Evolutionary conservation across 345 rosid species (phyloP), one percentile per base, ranked within the genome.

Genomic region (Gossypioides kirkii): DNA sequence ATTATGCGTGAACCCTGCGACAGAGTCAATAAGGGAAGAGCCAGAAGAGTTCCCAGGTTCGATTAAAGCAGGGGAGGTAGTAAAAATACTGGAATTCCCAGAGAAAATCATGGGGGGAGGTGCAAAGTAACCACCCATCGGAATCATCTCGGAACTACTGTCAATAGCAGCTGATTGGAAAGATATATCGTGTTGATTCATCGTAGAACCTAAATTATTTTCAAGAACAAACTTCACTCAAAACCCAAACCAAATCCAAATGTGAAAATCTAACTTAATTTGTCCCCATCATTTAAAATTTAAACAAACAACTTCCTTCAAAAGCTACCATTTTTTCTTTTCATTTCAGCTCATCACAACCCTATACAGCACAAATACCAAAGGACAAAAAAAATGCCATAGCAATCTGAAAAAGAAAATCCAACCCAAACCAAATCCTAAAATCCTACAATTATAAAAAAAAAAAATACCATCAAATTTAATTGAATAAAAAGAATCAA

Each of bases 11-110:
- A 84, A 80, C 50, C 84, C 91, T n/a, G 89, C 80, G 63, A 77
- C 81, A 1, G 90, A 82, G 76, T 87, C 96, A 78, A 86, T 66
- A 72, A 82, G 80, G 69, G 95, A 87, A 69, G 92, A 85, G 32
- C 84, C 61, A 67, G 87, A 80, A 45, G 86, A 79, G 47, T 74
- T 85, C 18, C 82, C 85, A 14, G 76, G 46, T 70, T 79, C 84
- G 74, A 78, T 12, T 26, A 82, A 62, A 12, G 81, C 79, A 68
- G 85, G 71, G 68, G 73, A 47, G 53, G 63, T 79, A 45, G 28
- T 75, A 70, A 84, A 70, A 80, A 86, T 69, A 79, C 79, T 73
- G n/a, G 83, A 75, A 76, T 67, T 79, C 18, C 84, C 82, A 5
- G 86, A 78, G 55, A 85, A 79, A 41, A 79, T 70, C 76, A 82